Base-by-base conservation (phyloP, 768 basidiomycete genomes). In the Mycena pura region DNA sequence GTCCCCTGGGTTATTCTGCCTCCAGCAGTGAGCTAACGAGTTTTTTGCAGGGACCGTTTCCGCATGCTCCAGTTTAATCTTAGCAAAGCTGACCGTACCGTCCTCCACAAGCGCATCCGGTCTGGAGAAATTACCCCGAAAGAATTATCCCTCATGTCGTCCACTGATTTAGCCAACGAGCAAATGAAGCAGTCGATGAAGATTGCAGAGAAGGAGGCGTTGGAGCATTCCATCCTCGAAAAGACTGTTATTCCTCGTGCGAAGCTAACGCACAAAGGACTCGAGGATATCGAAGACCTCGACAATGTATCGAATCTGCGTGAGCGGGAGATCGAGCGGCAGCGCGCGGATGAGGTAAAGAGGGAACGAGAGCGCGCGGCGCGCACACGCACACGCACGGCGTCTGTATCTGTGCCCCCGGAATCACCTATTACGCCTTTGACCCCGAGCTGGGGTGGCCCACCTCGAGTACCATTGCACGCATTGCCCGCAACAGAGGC, bases 181-280 rank as follows among this genome's bases (percentile, higher is more conserved):
- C 91, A 95, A 74, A 86, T 85, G 57, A 88, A 93, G 72, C 84
- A 90, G 71, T 88, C 90, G 51, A 95, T 94, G 70, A 90, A 87
- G 71, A 84, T 85, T 46, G 89, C 91, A 22, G 90, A 94, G 72
- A 83, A 92, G 69, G 92, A 92, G 76, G 86, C 92, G 1, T 77
- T 96, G 68, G 89, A 87, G 72, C 88, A 94, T 73, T 93, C 93
- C 8, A 95, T 96, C 66, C 77, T 95, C 60, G 84, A 86, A 70
- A 91, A 89, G 74, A 80, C 84, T 9, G 77, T 79, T 9, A 82
- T 84, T 22, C 91, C 93, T 53, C 81, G 82, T 67, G 83, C 84
- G 31, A 96, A 95, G 74, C 90, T 94, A 62, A 96, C 94, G 25
- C 94, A 95, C 80, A 96, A 96, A 76, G 94, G 94, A 51, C 76